phyloP scores from a whole-genome alignment of 345 rosid species.

The Camelina hispida region DNA sequence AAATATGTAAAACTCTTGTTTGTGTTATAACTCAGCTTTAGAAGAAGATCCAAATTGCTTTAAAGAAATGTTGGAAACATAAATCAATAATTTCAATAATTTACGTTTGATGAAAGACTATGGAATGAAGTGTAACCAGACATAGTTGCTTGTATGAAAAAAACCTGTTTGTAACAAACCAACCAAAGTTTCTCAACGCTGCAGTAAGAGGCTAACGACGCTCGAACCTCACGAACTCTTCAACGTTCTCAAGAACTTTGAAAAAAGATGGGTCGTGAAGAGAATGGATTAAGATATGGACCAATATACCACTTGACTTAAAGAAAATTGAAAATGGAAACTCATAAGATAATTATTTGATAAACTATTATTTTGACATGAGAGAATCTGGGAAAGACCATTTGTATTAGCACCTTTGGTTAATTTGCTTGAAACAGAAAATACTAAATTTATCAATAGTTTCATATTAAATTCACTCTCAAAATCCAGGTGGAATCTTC shows the following conservation, averaged over 20 bases:
- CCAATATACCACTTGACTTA: slow-evolving; percentile 85
- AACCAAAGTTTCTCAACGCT: slow-evolving; percentile 85
- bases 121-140: slow-evolving; percentile 62
- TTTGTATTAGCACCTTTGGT: slow-evolving; percentile 90
- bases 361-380: slow-evolving; percentile 71
- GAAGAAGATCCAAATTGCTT: slow-evolving; percentile 85
- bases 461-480: slow-evolving; percentile 76
- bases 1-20: neutral
- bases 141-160: slow-evolving; percentile 83
- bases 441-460: slow-evolving; percentile 58
- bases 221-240: slow-evolving; percentile 81
- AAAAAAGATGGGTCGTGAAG: slow-evolving; percentile 77
- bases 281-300: slow-evolving; percentile 70
- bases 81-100: slow-evolving; percentile 64
- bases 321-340: no score
- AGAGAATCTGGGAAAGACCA: slow-evolving; percentile 85
- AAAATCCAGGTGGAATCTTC: slow-evolving; percentile 56
- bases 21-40: slow-evolving; percentile 36
- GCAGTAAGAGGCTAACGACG: slow-evolving; percentile 80
- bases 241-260: slow-evolving; percentile 69
- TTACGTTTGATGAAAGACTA: slow-evolving; percentile 61
- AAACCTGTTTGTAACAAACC: slow-evolving; percentile 85
- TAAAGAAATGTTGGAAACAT: slow-evolving; percentile 86
- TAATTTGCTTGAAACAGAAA: slow-evolving; percentile 68
- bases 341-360: slow-evolving; percentile 61